Evolutionary conservation across 106 monocot species (phyloP).

Genomic region (Phalaenopsis aphrodite): DNA sequence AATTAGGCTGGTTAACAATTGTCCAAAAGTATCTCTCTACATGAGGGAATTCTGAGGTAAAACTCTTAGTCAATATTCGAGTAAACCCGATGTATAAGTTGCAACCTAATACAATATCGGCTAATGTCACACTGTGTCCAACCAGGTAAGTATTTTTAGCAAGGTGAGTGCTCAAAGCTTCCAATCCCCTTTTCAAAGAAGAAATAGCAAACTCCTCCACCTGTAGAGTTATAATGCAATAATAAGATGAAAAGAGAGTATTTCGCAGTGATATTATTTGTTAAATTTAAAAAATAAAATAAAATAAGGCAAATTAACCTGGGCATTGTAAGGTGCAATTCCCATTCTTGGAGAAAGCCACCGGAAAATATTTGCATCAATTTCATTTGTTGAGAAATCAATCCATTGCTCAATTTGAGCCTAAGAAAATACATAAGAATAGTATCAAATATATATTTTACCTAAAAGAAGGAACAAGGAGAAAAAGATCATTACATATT

Average conservation of each 20-base stretch:
- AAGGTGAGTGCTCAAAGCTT: slow-evolving; percentile 63
- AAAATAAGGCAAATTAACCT: slow-evolving; percentile 16
- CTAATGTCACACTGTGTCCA: slow-evolving; percentile 67
- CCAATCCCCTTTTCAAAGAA: slow-evolving; percentile 59
- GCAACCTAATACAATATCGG: slow-evolving; percentile 75
- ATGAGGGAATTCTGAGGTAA: slow-evolving; percentile 78
- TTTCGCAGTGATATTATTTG: neutral
- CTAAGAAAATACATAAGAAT: slow-evolving; percentile 14
- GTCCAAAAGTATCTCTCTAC: slow-evolving; percentile 96
- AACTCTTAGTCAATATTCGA: slow-evolving; percentile 56
- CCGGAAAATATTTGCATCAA: slow-evolving; percentile 42
- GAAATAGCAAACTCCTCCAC: slow-evolving; percentile 60
- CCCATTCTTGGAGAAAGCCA: slow-evolving; percentile 74
- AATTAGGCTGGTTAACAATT: slow-evolving; percentile 76
- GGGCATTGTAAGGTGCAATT: slow-evolving; percentile 32
- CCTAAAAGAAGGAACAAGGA: neutral
- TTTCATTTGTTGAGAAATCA: slow-evolving; percentile 67
- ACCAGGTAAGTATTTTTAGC: slow-evolving; percentile 72
- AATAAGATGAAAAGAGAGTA: neutral
- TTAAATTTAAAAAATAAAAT: neutral
- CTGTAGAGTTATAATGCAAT: slow-evolving; percentile 16
- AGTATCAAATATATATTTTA: neutral
- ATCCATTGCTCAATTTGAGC: slow-evolving; percentile 88
- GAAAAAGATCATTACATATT: slow-evolving; percentile 51
- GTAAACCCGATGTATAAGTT: slow-evolving; percentile 52